Evolutionary conservation across 129 eudicot species (phyloP).

Genomic region (Flaveria linearis): DNA sequence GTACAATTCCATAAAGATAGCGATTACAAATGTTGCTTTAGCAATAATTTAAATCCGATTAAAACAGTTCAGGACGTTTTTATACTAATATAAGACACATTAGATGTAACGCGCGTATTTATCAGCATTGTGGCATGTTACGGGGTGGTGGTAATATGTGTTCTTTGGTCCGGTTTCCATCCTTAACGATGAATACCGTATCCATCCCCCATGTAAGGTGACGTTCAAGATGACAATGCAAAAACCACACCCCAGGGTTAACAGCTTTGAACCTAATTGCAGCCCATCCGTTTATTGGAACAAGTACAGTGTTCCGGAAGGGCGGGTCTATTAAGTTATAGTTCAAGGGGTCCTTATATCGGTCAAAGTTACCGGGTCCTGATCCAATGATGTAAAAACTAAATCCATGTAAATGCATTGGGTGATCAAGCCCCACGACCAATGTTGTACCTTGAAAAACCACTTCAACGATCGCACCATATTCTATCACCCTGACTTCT

Average conservation of each 20-base stretch:
- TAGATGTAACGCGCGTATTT: too few species aligned
- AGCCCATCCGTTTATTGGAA: slow-evolving; percentile 62
- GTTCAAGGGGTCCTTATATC: slow-evolving; percentile 41
- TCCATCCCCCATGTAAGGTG: slow-evolving; percentile 49
- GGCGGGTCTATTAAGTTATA: slow-evolving; percentile 63
- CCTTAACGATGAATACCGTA: slow-evolving; percentile 38
- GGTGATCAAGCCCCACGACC: slow-evolving; percentile 51
- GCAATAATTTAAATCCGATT: too few species aligned
- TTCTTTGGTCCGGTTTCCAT: slow-evolving; percentile 29
- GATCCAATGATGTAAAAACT: slow-evolving; percentile 51
- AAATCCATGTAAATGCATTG: slow-evolving; percentile 72
- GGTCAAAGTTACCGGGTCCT: slow-evolving; percentile 60
- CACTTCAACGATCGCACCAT: slow-evolving; percentile 38
- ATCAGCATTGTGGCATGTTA: slow-evolving; percentile 35
- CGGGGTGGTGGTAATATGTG: slow-evolving; percentile 43
- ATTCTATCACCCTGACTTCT: slow-evolving; percentile 40
- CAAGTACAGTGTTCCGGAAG: slow-evolving; percentile 48
- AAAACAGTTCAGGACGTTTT: too few species aligned
- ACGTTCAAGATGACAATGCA: slow-evolving; percentile 41
- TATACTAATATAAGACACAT: too few species aligned
- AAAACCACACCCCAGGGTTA: slow-evolving; percentile 49
- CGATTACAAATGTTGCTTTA: too few species aligned
- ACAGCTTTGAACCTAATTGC: slow-evolving; percentile 53
- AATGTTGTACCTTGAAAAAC: slow-evolving; percentile 53
- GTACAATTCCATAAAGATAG: too few species aligned